Conservation (phyloP, 176 grass and related monocot genomes). For the sorghum (Sorghum bicolor) region Sorghum_bicolor_NCBIv3 NC_012875.2:42353501-42354000, state of each 20-base stretch:
- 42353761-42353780: neutral
- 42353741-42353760: neutral
- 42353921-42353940: no score
- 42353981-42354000: no score
- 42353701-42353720: neutral
- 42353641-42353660: neutral
- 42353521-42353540: neutral
- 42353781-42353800: neutral
- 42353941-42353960: no score
- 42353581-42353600: conserved; percentile 19
- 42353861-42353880: neutral
- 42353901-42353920: no score
- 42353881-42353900: no score
- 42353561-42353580: neutral
- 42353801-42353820: neutral
- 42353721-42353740: neutral
- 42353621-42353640: neutral
- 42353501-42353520: neutral
- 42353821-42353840: neutral
- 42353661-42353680: neutral
- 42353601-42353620: neutral
- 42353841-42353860: neutral
- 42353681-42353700: neutral
- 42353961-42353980: no score
- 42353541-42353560: neutral